Evolutionary conservation across 306 rosid genomes (phyloP).

Genomic region (Nissolia schottii): DNA sequence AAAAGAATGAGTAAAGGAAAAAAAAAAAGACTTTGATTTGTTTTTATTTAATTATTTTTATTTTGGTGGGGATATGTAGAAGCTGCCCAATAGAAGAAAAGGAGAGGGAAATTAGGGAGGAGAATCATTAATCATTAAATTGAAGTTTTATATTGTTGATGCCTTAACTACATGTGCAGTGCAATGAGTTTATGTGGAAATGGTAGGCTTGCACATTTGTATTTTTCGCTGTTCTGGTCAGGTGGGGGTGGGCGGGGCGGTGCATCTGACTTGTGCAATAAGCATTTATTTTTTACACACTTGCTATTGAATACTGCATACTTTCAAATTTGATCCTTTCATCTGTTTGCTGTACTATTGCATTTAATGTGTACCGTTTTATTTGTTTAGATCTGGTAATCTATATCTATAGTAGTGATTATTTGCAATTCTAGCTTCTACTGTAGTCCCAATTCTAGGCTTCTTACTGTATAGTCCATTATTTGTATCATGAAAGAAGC

Average conservation of each 20-base stretch:
- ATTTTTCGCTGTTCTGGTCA: conserved; percentile 23
- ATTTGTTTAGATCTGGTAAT: not conserved
- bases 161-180: conserved; percentile 28
- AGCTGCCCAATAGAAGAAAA: not conserved
- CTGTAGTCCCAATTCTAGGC: not conserved
- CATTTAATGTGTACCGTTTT: not conserved
- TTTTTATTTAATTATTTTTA: too few species aligned
- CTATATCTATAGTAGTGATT: not conserved
- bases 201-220: conserved; percentile 17
- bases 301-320: not conserved
- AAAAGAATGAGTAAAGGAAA: not conserved
- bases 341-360: not conserved
- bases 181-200: conserved; percentile 22
- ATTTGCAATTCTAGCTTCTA: conserved; percentile 6
- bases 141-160: conserved; percentile 25
- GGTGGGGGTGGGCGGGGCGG: conserved; percentile 15
- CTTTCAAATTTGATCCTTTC: not conserved
- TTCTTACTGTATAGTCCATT: not conserved
- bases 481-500: not conserved
- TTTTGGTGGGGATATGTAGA: conserved; percentile 12
- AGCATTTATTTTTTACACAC: conserved; percentile 18
- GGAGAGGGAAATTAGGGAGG: not conserved
- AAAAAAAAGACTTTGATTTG: conserved; percentile 1
- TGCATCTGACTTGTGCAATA: conserved; percentile 32
- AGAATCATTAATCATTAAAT: conserved; percentile 29